Percentiles rank a stretch among this genome's conserved stretches.
Conservation (phyloP, 2,329 filamentous ascomycete genomes). For the Cryphonectria naterciae region DNA sequence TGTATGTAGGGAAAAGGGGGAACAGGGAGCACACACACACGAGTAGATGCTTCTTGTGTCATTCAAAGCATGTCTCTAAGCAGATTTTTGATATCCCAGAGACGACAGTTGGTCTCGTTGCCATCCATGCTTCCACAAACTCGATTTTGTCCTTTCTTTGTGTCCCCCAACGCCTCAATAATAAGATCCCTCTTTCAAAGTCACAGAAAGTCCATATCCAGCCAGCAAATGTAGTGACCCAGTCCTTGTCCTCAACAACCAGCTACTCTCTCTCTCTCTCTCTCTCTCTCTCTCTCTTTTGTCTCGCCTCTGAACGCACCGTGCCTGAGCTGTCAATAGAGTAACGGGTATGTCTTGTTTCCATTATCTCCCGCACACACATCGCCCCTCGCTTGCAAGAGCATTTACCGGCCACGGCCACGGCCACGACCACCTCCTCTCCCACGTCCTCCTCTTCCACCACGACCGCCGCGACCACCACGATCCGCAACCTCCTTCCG, state of each 20-base stretch:
- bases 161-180: conserved; percentile 24
- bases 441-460: conserved; percentile 59
- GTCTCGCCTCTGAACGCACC: neutral
- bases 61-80: conserved; percentile 14
- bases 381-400: neutral
- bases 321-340: neutral
- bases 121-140: conserved; percentile 11
- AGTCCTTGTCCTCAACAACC: neutral
- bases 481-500: conserved; percentile 78
- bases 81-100: conserved; percentile 5
- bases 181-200: conserved; percentile 13
- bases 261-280: neutral
- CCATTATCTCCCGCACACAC: neutral
- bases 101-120: neutral
- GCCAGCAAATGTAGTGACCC: conserved; percentile 6
- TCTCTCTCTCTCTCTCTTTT: neutral
- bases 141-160: conserved; percentile 15
- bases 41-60: conserved; percentile 19
- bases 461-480: conserved; percentile 56
- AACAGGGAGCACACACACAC: conserved; percentile 19
- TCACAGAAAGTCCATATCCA: conserved; percentile 13
- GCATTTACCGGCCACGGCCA: conserved; percentile 22
- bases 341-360: too few species aligned
- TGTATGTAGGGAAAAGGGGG: conserved; percentile 7
- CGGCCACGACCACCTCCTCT: conserved; percentile 41